Percentiles rank a stretch among this genome's conserved stretches.
These are phyloP conservation scores for Solanum boliviense DNA, from an alignment of 257 asterid species.

Conservation along the genomic window DNA sequence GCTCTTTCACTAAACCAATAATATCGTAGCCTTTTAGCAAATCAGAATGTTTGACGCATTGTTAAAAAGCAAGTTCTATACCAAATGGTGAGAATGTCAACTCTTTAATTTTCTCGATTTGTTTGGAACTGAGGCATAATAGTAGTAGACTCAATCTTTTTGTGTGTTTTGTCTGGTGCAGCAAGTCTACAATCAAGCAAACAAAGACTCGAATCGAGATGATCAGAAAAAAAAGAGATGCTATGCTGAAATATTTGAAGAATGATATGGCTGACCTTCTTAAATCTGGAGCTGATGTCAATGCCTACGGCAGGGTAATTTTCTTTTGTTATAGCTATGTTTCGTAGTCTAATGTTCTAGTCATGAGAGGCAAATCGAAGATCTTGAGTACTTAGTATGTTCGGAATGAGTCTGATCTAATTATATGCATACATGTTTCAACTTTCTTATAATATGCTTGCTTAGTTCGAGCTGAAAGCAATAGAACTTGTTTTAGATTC, in stretches of 20 bases:
- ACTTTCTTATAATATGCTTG: not conserved
- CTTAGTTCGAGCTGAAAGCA: not conserved
- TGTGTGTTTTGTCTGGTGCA: conserved; percentile 6
- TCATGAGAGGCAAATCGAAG: not conserved
- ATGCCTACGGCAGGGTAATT: conserved; percentile 72
- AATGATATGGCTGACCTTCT: conserved; percentile 74
- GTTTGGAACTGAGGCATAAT: not conserved
- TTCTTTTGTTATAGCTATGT: not conserved
- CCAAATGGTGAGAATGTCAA: conserved; percentile 45
- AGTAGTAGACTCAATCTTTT: not conserved
- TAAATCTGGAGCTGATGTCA: conserved; percentile 33
- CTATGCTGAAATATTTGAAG: conserved; percentile 61
- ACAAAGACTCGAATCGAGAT: conserved; percentile 47
- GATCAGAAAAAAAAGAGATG: conserved; percentile 60
- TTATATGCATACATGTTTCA: not conserved
- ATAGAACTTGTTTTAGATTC: not conserved
- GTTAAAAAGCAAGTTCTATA: conserved; percentile 52
- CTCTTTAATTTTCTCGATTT: not conserved
- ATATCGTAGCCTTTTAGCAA: not conserved
- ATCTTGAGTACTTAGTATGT: not conserved
- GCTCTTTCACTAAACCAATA: not conserved
- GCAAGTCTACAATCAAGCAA: conserved; percentile 60
- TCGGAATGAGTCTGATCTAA: not conserved
- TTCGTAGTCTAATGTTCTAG: not conserved
- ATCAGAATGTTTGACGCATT: conserved; percentile 43